These are phyloP conservation scores for Polytolypa hystricis DNA, from an alignment of 2,329 filamentous ascomycete genomes.

Conservation along the genomic window DNA sequence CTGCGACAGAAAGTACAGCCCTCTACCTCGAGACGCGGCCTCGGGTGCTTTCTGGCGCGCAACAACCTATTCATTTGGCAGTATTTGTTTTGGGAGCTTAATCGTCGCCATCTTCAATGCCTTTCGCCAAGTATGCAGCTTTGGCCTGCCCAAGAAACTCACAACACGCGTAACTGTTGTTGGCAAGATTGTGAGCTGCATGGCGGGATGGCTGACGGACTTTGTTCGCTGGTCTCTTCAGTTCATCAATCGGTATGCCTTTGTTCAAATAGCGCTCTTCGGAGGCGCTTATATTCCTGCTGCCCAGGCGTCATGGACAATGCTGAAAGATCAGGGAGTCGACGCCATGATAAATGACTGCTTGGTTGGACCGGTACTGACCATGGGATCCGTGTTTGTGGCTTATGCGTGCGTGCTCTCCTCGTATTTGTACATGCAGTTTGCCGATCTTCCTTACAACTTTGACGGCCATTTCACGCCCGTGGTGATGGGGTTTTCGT, in stretches of 20 bases:
- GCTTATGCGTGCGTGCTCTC: slow-evolving; percentile 72
- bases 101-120: slow-evolving; percentile 80
- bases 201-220: slow-evolving; percentile 64
- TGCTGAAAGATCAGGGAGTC: slow-evolving; percentile 86
- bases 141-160: slow-evolving; percentile 59
- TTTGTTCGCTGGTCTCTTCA: slow-evolving; percentile 76
- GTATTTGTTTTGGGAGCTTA: slow-evolving; percentile 75
- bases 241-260: slow-evolving; percentile 86
- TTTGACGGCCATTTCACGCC: slow-evolving; percentile 55
- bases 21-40: slow-evolving; percentile 67
- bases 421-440: slow-evolving; percentile 75
- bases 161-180: slow-evolving; percentile 58
- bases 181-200: slow-evolving; percentile 56
- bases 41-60: slow-evolving; percentile 72
- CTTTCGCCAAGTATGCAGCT: slow-evolving; percentile 67
- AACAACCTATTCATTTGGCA: slow-evolving; percentile 84
- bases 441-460: slow-evolving; percentile 74
- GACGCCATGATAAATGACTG: slow-evolving; percentile 86
- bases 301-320: slow-evolving; percentile 79
- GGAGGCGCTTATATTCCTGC: slow-evolving; percentile 78
- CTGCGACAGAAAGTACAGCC: slow-evolving; percentile 46
- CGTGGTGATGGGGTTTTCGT: slow-evolving; percentile 72
- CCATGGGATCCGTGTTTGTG: slow-evolving; percentile 71
- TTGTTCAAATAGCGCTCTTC: slow-evolving; percentile 85
- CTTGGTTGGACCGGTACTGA: slow-evolving; percentile 60